Evolutionary conservation across 495 filamentous ascomycete genomes (phyloP).

Genomic region (Annulohypoxylon moriforme): DNA sequence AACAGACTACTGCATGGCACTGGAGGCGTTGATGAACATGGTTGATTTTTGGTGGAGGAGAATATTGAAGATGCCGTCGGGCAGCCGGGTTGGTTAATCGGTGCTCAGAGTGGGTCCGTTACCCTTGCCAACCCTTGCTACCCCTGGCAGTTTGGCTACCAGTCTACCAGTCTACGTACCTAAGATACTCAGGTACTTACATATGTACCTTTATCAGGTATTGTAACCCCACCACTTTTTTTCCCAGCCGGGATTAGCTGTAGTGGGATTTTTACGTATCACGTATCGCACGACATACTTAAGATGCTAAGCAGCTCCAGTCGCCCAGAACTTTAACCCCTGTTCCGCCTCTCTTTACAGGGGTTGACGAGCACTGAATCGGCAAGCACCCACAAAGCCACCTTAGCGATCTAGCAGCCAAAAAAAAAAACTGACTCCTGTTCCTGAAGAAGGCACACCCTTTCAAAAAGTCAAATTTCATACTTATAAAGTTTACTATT

Average conservation of each 20-base stretch:
- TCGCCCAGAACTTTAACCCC: constrained; percentile 36
- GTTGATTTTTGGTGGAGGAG: constrained; percentile 3
- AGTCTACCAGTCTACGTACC: constrained; percentile 1
- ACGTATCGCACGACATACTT: constrained; percentile 43
- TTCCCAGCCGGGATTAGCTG: constrained; percentile 24
- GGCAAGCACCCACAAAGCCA: constrained; percentile 19
- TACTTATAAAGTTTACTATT: background rate
- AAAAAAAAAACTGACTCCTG: constrained; percentile 8
- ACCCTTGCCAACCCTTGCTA: background rate
- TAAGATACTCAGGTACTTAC: background rate
- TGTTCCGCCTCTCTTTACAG: constrained; percentile 32
- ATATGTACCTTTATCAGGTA: constrained; percentile 9
- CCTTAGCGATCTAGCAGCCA: constrained; percentile 17
- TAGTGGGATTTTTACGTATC: constrained; percentile 47
- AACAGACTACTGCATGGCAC: constrained; percentile 33
- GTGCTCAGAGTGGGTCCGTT: background rate
- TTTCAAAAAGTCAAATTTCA: background rate
- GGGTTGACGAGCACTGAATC: constrained; percentile 26
- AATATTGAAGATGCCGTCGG: constrained; percentile 14
- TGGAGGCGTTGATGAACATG: constrained; percentile 21
- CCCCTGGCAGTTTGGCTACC: background rate
- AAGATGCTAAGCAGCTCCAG: constrained; percentile 24
- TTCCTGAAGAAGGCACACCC: constrained; percentile 1
- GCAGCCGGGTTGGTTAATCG: constrained; percentile 10
- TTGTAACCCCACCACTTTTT: constrained; percentile 35